These are phyloP conservation scores for Clarireedia hainanense DNA, from an alignment of 2,329 filamentous ascomycete species.

Conservation along the genomic window DNA sequence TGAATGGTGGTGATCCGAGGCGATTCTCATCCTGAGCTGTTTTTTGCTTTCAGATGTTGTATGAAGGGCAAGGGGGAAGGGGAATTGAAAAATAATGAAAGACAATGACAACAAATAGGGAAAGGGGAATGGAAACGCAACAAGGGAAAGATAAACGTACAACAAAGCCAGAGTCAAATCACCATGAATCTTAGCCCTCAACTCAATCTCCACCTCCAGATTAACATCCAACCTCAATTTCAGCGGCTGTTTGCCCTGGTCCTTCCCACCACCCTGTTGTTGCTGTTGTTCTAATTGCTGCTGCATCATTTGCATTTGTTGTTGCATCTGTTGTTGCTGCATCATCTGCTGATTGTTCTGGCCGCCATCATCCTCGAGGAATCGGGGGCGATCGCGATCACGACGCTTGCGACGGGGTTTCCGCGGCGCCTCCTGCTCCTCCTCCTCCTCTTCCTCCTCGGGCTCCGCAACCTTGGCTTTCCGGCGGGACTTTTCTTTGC, in stretches of 20 bases:
- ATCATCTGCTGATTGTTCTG: slow-evolving; percentile 8
- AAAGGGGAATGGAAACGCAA: not conserved
- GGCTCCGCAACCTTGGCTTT: slow-evolving; percentile 6
- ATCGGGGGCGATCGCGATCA: slow-evolving; percentile 8
- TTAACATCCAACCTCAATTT: slow-evolving; percentile 67
- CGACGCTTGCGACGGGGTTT: slow-evolving; percentile 8
- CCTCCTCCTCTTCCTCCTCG: slow-evolving; percentile 2
- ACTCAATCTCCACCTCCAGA: slow-evolving; percentile 69
- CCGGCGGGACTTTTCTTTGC: not conserved
- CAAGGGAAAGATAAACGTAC: slow-evolving; percentile 13
- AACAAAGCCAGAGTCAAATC: slow-evolving; percentile 58
- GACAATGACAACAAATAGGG: too few relatives aligned
- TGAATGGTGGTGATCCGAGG: not conserved
- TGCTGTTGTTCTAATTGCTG: not conserved
- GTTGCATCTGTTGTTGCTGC: slow-evolving; percentile 1
- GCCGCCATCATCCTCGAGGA: slow-evolving; percentile 5
- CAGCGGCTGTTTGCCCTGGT: slow-evolving; percentile 46
- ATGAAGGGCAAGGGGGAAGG: too few relatives aligned
- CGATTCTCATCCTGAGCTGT: too few relatives aligned
- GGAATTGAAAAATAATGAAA: too few relatives aligned
- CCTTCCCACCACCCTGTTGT: slow-evolving; percentile 4
- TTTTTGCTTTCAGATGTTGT: too few relatives aligned
- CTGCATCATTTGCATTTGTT: slow-evolving; percentile 10
- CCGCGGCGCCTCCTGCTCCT: not conserved
- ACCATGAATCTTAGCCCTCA: slow-evolving; percentile 74